A percentile compares a stretch with the other conserved stretches of the same genome.
Evolutionary conservation across 352 stramenopile species (phyloP).

Genomic region (Bremia lactucae): DNA sequence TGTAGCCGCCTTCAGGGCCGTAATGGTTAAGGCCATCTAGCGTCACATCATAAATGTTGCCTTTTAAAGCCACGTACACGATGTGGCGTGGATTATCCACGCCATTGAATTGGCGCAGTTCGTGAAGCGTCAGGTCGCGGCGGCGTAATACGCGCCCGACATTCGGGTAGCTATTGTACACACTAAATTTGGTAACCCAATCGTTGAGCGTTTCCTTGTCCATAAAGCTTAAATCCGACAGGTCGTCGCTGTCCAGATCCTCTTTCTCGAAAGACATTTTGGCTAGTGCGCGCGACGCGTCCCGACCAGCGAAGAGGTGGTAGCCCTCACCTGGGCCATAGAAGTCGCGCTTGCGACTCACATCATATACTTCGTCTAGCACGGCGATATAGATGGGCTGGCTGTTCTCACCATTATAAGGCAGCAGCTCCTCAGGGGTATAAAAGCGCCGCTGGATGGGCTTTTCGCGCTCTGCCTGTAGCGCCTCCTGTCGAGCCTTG

Average conservation of each 20-base stretch:
- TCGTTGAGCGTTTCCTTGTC: slow-evolving; percentile 82
- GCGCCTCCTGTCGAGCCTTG: slow-evolving; percentile 50
- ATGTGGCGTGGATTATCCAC: slow-evolving; percentile 76
- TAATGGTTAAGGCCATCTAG: slow-evolving; percentile 92
- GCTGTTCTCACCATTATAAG: slow-evolving; percentile 87
- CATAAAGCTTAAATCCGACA: slow-evolving; percentile 74
- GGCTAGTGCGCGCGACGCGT: slow-evolving; percentile 89
- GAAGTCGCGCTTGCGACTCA: slow-evolving; percentile 89
- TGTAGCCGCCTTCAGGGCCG: slow-evolving; percentile 88
- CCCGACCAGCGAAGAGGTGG: slow-evolving; percentile 91
- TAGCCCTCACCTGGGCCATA: slow-evolving; percentile 95
- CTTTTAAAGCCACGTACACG: slow-evolving; percentile 90
- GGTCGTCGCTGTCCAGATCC: slow-evolving; percentile 80
- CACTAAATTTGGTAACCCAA: slow-evolving; percentile 92
- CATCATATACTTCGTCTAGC: slow-evolving; percentile 94
- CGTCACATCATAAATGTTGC: slow-evolving; percentile 96
- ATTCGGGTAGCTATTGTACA: slow-evolving; percentile 93
- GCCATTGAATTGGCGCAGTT: slow-evolving; percentile 83
- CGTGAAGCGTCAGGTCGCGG: slow-evolving; percentile 60
- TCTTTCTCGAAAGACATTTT: slow-evolving; percentile 95
- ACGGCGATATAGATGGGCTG: slow-evolving; percentile 93
- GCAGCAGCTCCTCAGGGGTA: slow-evolving; percentile 82
- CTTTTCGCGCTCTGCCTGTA: slow-evolving; percentile 55
- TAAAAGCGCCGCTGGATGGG: slow-evolving; percentile 82
- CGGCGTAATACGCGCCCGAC: slow-evolving; percentile 85